Conservation (phyloP, 129 eudicot species). For the Apium graveolens region DNA sequence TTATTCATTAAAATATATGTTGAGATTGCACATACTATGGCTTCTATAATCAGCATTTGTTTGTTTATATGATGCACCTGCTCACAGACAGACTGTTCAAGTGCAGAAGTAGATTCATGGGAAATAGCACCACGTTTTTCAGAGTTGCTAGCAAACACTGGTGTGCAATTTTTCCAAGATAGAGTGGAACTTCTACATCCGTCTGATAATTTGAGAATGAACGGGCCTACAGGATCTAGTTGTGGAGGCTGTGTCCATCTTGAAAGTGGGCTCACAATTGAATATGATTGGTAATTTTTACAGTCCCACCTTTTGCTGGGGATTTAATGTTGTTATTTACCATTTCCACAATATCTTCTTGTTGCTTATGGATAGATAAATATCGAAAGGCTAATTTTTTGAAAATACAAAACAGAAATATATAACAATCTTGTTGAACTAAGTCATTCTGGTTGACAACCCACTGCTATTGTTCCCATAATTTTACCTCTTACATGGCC, state of each 20-base stretch:
- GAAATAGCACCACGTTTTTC: constrained; percentile 95
- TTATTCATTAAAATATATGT: neutral
- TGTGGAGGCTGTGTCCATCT: constrained; percentile 85
- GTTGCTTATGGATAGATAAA: neutral
- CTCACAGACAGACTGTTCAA: constrained; percentile 8
- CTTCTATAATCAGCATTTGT: neutral
- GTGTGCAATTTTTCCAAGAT: constrained; percentile 65
- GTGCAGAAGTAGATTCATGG: constrained; percentile 96
- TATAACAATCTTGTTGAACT: neutral
- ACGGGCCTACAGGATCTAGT: constrained; percentile 35
- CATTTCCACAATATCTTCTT: neutral
- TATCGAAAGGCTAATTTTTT: neutral
- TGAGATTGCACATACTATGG: neutral
- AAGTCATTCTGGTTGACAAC: neutral
- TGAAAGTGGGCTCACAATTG: constrained; percentile 81
- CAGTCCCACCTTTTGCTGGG: neutral
- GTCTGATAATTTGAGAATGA: constrained; percentile 38
- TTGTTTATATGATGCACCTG: neutral
- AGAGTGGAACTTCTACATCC: constrained; percentile 68
- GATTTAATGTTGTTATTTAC: neutral
- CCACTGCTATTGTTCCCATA: neutral
- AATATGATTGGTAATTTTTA: constrained; percentile 82
- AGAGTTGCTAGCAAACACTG: constrained; percentile 71
- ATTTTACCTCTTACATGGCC: neutral
- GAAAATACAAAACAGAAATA: neutral